Evolutionary conservation across 441 rosid species (phyloP).

Genomic region (Pelargonium fulgidum): DNA sequence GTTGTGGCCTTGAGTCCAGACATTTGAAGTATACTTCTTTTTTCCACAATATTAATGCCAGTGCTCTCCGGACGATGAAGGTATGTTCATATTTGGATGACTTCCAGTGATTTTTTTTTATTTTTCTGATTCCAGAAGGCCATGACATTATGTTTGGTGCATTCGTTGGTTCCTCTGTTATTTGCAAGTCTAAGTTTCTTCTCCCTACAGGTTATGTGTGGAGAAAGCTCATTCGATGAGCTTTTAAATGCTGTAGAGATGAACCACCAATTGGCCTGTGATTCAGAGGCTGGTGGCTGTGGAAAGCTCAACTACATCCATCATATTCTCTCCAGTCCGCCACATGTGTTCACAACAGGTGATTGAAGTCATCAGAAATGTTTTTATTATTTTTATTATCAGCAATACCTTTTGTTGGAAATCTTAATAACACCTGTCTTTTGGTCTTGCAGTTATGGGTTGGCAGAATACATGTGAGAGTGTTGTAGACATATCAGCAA

Average conservation of each 20-base stretch:
- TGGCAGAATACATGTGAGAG: conserved; percentile 94
- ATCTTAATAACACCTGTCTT: conserved; percentile 12
- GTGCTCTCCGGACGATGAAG: conserved; percentile 83
- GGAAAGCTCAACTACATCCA: conserved; percentile 73
- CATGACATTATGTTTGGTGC: not conserved
- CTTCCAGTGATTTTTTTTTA: conserved; percentile 2
- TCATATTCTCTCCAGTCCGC: conserved; percentile 63
- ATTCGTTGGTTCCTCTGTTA: too few species aligned
- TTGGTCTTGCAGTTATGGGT: conserved; percentile 67
- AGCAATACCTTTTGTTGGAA: conserved; percentile 2
- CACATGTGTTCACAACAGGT: conserved; percentile 85
- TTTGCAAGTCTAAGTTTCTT: conserved; percentile 11
- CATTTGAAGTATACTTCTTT: conserved; percentile 85
- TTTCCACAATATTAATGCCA: conserved; percentile 89
- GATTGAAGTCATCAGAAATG: conserved; percentile 7
- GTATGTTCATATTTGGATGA: conserved; percentile 26
- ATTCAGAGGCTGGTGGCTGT: conserved; percentile 73
- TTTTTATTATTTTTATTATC: conserved; percentile 11
- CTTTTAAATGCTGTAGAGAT: conserved; percentile 73
- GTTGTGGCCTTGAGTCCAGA: conserved; percentile 81
- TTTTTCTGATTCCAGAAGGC: not conserved
- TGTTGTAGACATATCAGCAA: conserved; percentile 71
- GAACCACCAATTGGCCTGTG: conserved; percentile 91
- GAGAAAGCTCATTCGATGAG: conserved; percentile 64
- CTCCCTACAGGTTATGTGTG: conserved; percentile 46